Conservation (phyloP, 2,329 filamentous ascomycete species). For the Aspergillus sp. region DNA sequence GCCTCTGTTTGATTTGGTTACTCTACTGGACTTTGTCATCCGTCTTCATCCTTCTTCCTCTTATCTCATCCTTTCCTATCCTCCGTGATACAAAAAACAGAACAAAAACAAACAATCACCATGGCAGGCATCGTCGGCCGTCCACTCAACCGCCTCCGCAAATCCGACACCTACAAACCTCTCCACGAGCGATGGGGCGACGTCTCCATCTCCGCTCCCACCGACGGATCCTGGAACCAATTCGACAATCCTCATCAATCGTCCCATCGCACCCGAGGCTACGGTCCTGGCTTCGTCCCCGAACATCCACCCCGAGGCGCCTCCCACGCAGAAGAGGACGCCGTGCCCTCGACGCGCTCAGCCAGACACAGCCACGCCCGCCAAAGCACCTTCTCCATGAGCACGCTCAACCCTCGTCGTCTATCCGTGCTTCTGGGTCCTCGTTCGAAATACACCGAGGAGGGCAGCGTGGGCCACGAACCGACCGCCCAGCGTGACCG, state of each 20-base stretch:
- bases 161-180: conserved; percentile 23
- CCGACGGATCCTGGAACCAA: conserved; percentile 41
- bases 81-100: neutral
- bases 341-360: neutral
- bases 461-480: conserved; percentile 1
- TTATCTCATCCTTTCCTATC: neutral
- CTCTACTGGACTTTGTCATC: neutral
- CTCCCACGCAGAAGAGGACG: conserved; percentile 19
- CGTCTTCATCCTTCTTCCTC: neutral
- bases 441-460: conserved; percentile 15
- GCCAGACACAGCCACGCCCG: conserved; percentile 7
- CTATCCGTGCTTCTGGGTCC: conserved; percentile 29
- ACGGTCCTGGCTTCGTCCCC: conserved; percentile 32
- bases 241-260: conserved; percentile 28
- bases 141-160: conserved; percentile 34
- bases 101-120: neutral
- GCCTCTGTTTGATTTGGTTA: neutral
- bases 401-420: conserved; percentile 24
- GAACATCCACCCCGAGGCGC: conserved; percentile 12
- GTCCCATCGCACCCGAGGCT: conserved; percentile 15
- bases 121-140: conserved; percentile 31
- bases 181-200: conserved; percentile 43
- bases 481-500: conserved; percentile 1
- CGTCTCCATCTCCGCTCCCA: conserved; percentile 36
- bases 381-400: conserved; percentile 22